phyloP scores from a whole-genome alignment of 768 basidiomycete genomes.

The Crassisporium funariophilum region DNA sequence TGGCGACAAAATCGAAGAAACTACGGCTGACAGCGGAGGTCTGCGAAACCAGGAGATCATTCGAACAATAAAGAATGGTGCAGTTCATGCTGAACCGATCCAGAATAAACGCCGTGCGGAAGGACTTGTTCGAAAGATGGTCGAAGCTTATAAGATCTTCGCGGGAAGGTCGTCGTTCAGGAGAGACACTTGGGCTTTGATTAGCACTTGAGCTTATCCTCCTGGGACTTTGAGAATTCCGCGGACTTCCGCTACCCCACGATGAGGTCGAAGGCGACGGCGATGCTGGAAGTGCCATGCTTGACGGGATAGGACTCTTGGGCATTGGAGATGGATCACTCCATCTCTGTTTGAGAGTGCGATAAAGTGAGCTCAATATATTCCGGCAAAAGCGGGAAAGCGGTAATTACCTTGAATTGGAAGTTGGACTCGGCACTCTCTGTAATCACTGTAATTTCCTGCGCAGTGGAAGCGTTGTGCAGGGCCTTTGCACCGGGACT shows the following conservation, averaged over 20 bases:
- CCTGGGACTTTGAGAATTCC: constrained; percentile 15
- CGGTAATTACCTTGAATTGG: constrained; percentile 48
- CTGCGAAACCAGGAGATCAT: constrained; percentile 65
- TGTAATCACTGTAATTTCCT: constrained; percentile 76
- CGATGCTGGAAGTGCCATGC: constrained; percentile 30
- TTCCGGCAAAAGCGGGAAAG: background rate
- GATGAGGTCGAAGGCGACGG: constrained; percentile 30
- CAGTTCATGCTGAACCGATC: constrained; percentile 73
- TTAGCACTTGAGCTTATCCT: constrained; percentile 7
- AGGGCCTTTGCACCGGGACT: constrained; percentile 73
- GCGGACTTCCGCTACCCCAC: constrained; percentile 22
- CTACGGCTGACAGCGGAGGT: constrained; percentile 60
- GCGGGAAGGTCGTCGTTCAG: constrained; percentile 3
- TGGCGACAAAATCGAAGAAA: constrained; percentile 77
- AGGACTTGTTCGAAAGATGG: constrained; percentile 68
- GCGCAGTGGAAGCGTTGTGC: constrained; percentile 81
- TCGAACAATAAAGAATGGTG: constrained; percentile 71
- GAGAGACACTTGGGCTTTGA: constrained; percentile 12
- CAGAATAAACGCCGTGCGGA: constrained; percentile 79
- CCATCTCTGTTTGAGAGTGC: constrained; percentile 52
- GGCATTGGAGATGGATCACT: constrained; percentile 68
- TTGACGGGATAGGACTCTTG: constrained; percentile 43
- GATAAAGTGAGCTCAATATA: constrained; percentile 1
- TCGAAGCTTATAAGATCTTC: constrained; percentile 49
- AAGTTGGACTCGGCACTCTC: constrained; percentile 56